Percentiles rank a stretch among this genome's conserved stretches.
Evolutionary conservation across 2,329 filamentous ascomycete genomes (phyloP).

Genomic region (Chalara sp.): DNA sequence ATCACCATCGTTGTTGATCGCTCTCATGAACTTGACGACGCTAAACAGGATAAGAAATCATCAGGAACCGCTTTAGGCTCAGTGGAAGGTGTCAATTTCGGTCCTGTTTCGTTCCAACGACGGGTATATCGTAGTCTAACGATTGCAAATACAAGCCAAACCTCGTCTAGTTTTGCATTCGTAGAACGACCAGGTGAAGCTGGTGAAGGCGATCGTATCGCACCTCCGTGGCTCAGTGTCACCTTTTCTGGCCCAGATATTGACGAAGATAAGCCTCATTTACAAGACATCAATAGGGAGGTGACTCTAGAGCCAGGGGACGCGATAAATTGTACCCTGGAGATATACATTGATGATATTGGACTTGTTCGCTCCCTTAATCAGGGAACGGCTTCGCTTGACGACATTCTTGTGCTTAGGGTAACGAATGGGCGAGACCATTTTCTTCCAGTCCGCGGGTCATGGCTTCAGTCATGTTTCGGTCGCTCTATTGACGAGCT

Average conservation of each 20-base stretch:
- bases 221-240: constrained; percentile 64
- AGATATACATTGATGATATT: constrained; percentile 58
- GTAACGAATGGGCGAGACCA: constrained; percentile 82
- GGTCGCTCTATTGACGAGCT: constrained; percentile 84
- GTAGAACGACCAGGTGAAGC: constrained; percentile 65
- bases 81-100: constrained; percentile 64
- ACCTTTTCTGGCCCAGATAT: constrained; percentile 51
- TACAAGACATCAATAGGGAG: constrained; percentile 15
- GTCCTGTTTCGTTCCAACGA: constrained; percentile 63
- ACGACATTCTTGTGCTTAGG: constrained; percentile 82
- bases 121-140: constrained; percentile 64
- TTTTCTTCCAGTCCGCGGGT: constrained; percentile 74
- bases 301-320: constrained; percentile 80
- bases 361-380: constrained; percentile 66
- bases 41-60: constrained; percentile 7
- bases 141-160: constrained; percentile 85
- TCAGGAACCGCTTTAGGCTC: constrained; percentile 27
- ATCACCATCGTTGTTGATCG: constrained; percentile 77
- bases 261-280: constrained; percentile 15
- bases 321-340: constrained; percentile 63
- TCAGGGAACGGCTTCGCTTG: constrained; percentile 55
- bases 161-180: constrained; percentile 73
- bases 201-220: constrained; percentile 33
- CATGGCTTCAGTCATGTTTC: constrained; percentile 77
- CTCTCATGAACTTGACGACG: constrained; percentile 30